Conservation (phyloP, 2,329 filamentous ascomycete species). For the Botrytis aclada region DNA sequence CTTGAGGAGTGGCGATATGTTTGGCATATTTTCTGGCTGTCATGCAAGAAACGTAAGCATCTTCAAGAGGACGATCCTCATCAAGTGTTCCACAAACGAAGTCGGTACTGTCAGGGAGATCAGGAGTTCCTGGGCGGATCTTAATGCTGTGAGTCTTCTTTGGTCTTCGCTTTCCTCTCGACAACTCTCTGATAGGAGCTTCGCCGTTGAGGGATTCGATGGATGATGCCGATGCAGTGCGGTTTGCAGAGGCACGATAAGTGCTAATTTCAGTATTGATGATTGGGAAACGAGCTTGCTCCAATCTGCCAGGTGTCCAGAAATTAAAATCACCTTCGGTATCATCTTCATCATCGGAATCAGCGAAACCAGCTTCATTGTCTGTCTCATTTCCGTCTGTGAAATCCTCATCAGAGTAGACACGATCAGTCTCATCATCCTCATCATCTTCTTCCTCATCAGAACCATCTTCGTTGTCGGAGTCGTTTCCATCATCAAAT, state of each 20-base stretch:
- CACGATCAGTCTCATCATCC: constrained; percentile 57
- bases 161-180: constrained; percentile 20
- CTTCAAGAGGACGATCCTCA: constrained; percentile 91
- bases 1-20: constrained; percentile 82
- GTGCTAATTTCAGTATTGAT: constrained; percentile 25
- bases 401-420: constrained; percentile 54
- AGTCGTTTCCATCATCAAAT: constrained; percentile 42
- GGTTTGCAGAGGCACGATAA: constrained; percentile 34
- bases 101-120: constrained; percentile 94
- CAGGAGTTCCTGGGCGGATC: constrained; percentile 68
- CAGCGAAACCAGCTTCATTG: constrained; percentile 65
- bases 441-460: constrained; percentile 59
- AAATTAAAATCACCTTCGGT: constrained; percentile 62
- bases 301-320: constrained; percentile 50
- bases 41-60: constrained; percentile 82
- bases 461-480: constrained; percentile 46
- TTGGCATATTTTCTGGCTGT: constrained; percentile 79
- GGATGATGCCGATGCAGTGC: constrained; percentile 59
- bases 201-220: constrained; percentile 46
- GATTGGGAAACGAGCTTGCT: constrained; percentile 20
- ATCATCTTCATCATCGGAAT: constrained; percentile 66
- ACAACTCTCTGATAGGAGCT: constrained; percentile 28
- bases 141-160: constrained; percentile 42
- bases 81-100: constrained; percentile 98
- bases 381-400: constrained; percentile 64